These are phyloP conservation scores for Parastagonospora avenae DNA, from an alignment of 2,329 filamentous ascomycete species.

Conservation along the genomic window DNA sequence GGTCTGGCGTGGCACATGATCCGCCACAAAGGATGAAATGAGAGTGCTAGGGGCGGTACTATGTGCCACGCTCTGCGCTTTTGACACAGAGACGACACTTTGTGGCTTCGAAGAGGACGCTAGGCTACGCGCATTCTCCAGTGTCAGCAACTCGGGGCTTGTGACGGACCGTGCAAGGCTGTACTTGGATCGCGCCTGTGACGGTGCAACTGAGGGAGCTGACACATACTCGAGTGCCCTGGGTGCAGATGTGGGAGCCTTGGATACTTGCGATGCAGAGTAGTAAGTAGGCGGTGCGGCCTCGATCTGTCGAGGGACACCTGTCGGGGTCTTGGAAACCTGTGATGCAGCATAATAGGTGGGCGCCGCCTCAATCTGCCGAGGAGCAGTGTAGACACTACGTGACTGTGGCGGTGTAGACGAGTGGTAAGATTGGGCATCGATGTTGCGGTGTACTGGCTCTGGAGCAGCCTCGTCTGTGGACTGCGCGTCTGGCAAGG, in stretches of 20 bases:
- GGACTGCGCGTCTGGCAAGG: slow-evolving; percentile 41
- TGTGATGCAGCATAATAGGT: neutral
- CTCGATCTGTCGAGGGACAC: slow-evolving; percentile 44
- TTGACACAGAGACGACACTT: slow-evolving; percentile 13
- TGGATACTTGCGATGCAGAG: slow-evolving; percentile 36
- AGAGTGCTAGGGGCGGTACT: slow-evolving; percentile 40
- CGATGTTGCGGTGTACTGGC: slow-evolving; percentile 45
- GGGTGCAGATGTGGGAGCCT: slow-evolving; percentile 27
- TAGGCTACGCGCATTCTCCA: slow-evolving; percentile 24
- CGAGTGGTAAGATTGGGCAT: slow-evolving; percentile 44
- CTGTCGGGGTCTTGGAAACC: neutral
- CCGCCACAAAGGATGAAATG: slow-evolving; percentile 46
- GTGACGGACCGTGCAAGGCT: slow-evolving; percentile 37
- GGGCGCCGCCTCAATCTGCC: neutral
- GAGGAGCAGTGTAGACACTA: slow-evolving; percentile 13
- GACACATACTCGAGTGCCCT: slow-evolving; percentile 44
- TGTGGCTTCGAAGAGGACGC: slow-evolving; percentile 22
- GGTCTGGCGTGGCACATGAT: slow-evolving; percentile 31
- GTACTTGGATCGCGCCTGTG: slow-evolving; percentile 30
- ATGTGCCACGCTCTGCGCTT: slow-evolving; percentile 25
- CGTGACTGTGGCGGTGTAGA: slow-evolving; percentile 27
- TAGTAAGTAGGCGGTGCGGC: slow-evolving; percentile 44
- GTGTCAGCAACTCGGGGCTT: slow-evolving; percentile 35
- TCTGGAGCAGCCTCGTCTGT: slow-evolving; percentile 31
- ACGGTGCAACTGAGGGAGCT: slow-evolving; percentile 35